Percentiles rank a stretch among this genome's conserved stretches.
These are phyloP conservation scores for Hypoxylon sp. DNA, from an alignment of 2,329 filamentous ascomycete species.

Conservation along the genomic window DNA sequence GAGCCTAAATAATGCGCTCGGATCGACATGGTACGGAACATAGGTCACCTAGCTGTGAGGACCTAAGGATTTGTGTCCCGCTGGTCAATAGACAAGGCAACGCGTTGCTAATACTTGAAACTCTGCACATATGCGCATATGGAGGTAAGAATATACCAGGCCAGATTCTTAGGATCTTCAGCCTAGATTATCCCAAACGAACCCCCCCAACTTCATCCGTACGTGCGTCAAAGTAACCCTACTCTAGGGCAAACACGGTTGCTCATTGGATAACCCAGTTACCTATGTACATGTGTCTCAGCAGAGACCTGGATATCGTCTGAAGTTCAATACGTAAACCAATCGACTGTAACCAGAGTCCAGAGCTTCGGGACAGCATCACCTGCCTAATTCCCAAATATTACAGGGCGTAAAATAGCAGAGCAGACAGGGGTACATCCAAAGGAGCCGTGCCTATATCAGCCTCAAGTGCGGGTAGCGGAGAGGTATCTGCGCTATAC, in stretches of 20 bases:
- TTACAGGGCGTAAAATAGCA: neutral
- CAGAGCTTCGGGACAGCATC: constrained; percentile 22
- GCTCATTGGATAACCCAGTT: constrained; percentile 9
- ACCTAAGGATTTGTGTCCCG: neutral
- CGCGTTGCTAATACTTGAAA: neutral
- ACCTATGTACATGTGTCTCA: constrained; percentile 1
- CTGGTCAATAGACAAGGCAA: neutral
- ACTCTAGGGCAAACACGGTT: neutral
- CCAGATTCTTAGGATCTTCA: constrained; percentile 20
- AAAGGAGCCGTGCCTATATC: neutral
- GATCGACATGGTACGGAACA: constrained; percentile 12
- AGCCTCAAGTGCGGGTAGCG: neutral
- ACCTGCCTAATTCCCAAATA: constrained; percentile 6
- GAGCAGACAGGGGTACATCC: neutral
- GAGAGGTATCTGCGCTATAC: constrained; percentile 2
- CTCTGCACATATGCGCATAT: neutral
- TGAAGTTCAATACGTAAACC: constrained; percentile 1
- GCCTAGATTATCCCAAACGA: constrained; percentile 19
- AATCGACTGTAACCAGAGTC: neutral
- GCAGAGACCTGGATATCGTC: neutral
- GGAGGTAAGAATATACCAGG: constrained; percentile 3
- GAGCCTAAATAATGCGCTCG: neutral
- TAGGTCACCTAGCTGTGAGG: neutral
- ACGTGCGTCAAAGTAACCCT: constrained; percentile 18
- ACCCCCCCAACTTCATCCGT: neutral